Evolutionary conservation across 768 basidiomycete genomes (phyloP), one percentile per base, ranked within the genome.

Genomic region (Psilocybe cubensis): DNA sequence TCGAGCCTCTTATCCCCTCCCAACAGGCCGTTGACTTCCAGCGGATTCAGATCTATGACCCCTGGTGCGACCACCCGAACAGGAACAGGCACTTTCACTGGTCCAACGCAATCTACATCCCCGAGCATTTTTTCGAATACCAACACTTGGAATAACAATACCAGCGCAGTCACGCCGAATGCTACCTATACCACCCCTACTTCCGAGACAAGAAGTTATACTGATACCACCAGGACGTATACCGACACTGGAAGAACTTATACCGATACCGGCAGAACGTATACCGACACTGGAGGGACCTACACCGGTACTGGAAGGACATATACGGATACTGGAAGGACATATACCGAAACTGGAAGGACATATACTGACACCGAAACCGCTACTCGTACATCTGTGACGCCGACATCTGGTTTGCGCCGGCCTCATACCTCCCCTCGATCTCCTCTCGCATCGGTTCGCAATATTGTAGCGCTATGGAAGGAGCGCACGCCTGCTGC

Each of bases 381-480:
- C 1, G 74, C 74, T 45, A 82, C 83, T 1, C 73, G 73, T 1
- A 72, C 74, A 3, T 73, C 78, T 4, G 58, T 68, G 1, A 81
- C 81, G 1, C 82, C 86, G 1, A 80, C 79, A 0, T 77, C 87
- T 0, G 73, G 83, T 10, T 72, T 90, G 17, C 85, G 86, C 35
- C 80, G 87, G 40, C 85, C 86, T 2, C 83, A 88, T 54, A 77
- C 77, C 0, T 85, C 87, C 3, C 88, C 90, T 3, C 82, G 88
- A 8, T 89, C 87, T 3, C 89, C 91, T 1, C 74, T 91, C 24
- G 79, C 85, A 0, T 89, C 87, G 3, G 87, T 94, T 21, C 82
- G 89, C 28, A 92, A 92, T 61, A 84, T 92, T 35, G 87, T 94
- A 6, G 83, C 85, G 0, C 77, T 87, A 7, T 94, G 91, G 90